Conservation (phyloP, 2,329 filamentous ascomycete species). For the Exophiala viscosa region DNA sequence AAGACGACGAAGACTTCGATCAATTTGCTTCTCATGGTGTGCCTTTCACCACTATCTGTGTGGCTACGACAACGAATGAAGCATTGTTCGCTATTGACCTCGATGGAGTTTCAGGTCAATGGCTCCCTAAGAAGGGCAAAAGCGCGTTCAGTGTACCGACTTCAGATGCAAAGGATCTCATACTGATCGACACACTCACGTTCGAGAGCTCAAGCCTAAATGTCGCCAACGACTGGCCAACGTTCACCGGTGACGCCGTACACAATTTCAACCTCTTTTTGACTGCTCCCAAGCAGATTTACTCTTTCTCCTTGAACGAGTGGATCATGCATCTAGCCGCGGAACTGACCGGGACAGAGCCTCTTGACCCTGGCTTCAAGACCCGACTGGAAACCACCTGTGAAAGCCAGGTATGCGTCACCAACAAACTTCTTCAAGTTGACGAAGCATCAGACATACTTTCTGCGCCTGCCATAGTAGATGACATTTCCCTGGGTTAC, state of each 20-base stretch:
- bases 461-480: constrained; percentile 51
- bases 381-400: constrained; percentile 57
- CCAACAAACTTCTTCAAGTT: constrained; percentile 46
- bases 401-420: constrained; percentile 47
- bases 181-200: constrained; percentile 45
- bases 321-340: constrained; percentile 57
- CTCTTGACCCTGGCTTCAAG: constrained; percentile 48
- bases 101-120: constrained; percentile 60
- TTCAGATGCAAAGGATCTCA: constrained; percentile 41
- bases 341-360: constrained; percentile 42
- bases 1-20: constrained; percentile 44
- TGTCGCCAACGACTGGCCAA: constrained; percentile 43
- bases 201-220: constrained; percentile 30
- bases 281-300: constrained; percentile 53
- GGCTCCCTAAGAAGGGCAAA: constrained; percentile 51
- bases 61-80: constrained; percentile 54
- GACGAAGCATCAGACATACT: constrained; percentile 35
- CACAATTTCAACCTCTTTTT: constrained; percentile 59
- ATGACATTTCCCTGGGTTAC: constrained; percentile 57
- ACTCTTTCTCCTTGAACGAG: constrained; percentile 52
- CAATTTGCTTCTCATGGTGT: constrained; percentile 43
- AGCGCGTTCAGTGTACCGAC: constrained; percentile 41
- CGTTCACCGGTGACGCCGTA: constrained; percentile 54
- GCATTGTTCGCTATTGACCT: constrained; percentile 60
- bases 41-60: constrained; percentile 55